These are phyloP conservation scores for Sicyos edulis DNA, from an alignment of 306 rosid species.

Conservation along the genomic window DNA sequence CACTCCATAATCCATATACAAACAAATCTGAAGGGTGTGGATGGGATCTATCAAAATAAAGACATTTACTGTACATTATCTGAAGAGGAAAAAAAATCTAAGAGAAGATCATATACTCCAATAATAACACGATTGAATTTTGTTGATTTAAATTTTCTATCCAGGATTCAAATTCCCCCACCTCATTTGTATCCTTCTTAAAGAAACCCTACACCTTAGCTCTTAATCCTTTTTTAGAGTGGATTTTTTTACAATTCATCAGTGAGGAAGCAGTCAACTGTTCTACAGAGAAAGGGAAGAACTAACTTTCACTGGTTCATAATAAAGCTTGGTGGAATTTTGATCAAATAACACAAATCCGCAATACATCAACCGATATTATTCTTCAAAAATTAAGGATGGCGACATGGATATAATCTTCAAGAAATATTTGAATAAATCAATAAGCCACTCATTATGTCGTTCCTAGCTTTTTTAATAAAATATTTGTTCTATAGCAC, in stretches of 20 bases:
- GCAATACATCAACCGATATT: not conserved
- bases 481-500: not conserved
- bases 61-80: not conserved
- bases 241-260: not conserved
- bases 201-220: not conserved
- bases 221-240: not conserved
- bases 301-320: not conserved
- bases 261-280: conserved; percentile 3
- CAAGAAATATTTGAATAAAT: not conserved
- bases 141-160: not conserved
- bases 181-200: not conserved
- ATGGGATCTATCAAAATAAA: not conserved
- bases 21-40: not conserved
- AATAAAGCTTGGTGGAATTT: not conserved
- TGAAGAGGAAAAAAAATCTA: not conserved
- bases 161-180: not conserved
- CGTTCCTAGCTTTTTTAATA: not conserved
- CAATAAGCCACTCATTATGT: not conserved
- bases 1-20: not conserved
- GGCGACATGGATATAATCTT: not conserved
- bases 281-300: not conserved
- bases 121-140: not conserved
- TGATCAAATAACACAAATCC: not conserved
- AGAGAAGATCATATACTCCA: not conserved
- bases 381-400: conserved; percentile 5